phyloP scores from a whole-genome alignment of 164 flowering plant species.

The Vitis riparia region DNA sequence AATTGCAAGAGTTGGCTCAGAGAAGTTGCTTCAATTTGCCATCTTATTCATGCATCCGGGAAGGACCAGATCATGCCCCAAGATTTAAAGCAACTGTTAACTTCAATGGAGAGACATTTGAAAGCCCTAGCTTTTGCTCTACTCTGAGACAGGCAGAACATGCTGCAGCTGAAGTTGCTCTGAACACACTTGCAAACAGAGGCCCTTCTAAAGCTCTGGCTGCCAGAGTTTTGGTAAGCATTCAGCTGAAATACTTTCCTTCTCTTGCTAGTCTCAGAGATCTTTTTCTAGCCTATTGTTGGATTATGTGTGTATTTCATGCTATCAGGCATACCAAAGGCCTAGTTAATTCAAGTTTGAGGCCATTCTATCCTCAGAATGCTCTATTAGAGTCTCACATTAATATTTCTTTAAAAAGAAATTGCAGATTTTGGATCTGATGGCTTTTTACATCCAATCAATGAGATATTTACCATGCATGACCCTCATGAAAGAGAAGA shows the following conservation, averaged over 20 bases:
- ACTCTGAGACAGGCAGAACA: conserved; percentile 69
- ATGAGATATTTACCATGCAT: too few relatives aligned
- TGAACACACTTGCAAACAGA: conserved; percentile 44
- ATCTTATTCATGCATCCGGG: conserved; percentile 61
- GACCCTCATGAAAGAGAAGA: too few relatives aligned
- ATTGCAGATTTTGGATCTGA: too few relatives aligned
- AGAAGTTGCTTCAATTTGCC: conserved; percentile 71
- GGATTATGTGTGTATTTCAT: too few relatives aligned
- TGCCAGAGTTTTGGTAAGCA: conserved; percentile 56
- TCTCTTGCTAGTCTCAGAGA: neutral
- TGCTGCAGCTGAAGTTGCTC: conserved; percentile 67
- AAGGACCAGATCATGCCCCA: conserved; percentile 83
- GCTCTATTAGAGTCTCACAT: too few relatives aligned
- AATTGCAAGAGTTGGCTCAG: conserved; percentile 69
- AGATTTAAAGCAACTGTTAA: conserved; percentile 64
- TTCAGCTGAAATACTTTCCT: neutral
- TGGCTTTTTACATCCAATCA: too few relatives aligned
- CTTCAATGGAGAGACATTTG: conserved; percentile 67
- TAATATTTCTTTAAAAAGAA: too few relatives aligned
- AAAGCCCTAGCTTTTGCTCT: conserved; percentile 57
- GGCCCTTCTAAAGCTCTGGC: conserved; percentile 60
- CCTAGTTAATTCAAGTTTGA: too few relatives aligned
- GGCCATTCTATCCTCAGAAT: too few relatives aligned
- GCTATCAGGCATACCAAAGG: too few relatives aligned
- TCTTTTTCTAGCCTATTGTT: too few relatives aligned